phyloP scores from a whole-genome alignment of 2,329 filamentous ascomycete genomes.

The Arthrinium puccinioides region DNA sequence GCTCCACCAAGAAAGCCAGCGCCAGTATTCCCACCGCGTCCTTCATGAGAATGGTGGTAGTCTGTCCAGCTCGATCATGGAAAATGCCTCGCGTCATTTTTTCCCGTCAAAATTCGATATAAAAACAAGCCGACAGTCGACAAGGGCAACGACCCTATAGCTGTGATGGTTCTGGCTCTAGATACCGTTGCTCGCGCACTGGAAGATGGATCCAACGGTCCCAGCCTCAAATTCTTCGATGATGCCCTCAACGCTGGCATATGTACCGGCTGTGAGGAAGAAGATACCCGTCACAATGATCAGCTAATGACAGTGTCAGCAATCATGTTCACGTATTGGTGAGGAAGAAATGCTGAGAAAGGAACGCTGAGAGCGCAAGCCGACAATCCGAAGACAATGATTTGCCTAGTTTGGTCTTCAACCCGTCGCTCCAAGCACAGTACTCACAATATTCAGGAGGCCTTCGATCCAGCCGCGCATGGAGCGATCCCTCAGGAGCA shows the following conservation, averaged over 20 bases:
- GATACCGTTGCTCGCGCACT: conserved; percentile 62
- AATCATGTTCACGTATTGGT: neutral
- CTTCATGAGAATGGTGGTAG: too few species aligned
- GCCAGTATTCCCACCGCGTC: too few species aligned
- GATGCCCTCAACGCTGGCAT: conserved; percentile 68
- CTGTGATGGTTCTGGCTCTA: too few species aligned
- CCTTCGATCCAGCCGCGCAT: conserved; percentile 47
- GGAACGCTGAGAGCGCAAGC: neutral
- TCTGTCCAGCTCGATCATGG: too few species aligned
- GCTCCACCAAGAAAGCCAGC: too few species aligned
- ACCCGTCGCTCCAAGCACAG: neutral
- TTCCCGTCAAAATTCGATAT: neutral
- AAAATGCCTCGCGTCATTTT: neutral
- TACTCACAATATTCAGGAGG: conserved; percentile 52
- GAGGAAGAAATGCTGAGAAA: neutral
- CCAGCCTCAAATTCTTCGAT: conserved; percentile 62
- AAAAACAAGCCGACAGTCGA: neutral
- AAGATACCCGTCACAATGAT: conserved; percentile 72
- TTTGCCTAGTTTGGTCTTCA: neutral
- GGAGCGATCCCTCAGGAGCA: conserved; percentile 45
- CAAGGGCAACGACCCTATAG: neutral
- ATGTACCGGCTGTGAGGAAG: conserved; percentile 77
- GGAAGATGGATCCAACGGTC: conserved; percentile 64
- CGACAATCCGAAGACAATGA: neutral
- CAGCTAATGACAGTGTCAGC: conserved; percentile 17